phyloP scores from a whole-genome alignment of 768 basidiomycete genomes.

The Boletus eberwhitei region DNA sequence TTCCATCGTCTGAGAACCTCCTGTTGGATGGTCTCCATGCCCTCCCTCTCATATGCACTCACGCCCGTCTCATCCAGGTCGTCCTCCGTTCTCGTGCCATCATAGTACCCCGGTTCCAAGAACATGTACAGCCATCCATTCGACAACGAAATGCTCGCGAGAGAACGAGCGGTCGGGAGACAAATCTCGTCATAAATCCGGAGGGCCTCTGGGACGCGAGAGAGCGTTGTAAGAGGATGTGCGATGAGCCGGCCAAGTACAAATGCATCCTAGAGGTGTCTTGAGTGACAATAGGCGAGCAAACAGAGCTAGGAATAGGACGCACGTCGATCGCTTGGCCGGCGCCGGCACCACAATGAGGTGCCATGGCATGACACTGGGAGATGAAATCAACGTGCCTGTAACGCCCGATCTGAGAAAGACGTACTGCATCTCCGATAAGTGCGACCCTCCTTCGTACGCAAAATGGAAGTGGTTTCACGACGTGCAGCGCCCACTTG shows the following conservation, averaged over 20 bases:
- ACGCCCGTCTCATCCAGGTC: constrained; percentile 10
- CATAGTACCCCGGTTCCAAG: constrained; percentile 16
- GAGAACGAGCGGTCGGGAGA: constrained; percentile 10
- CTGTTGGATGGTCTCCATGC: constrained; percentile 13
- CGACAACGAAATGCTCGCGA: constrained; percentile 16
- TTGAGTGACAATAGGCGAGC: background rate
- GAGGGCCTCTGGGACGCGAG: constrained; percentile 1
- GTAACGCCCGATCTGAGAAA: background rate
- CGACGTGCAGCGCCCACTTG: constrained; percentile 44
- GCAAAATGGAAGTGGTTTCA: constrained; percentile 40
- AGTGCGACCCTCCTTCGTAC: constrained; percentile 41
- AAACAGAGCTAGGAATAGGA: background rate
- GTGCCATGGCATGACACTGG: constrained; percentile 26
- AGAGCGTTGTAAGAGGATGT: constrained; percentile 13
- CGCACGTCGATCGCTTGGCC: constrained; percentile 26
- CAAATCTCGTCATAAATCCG: constrained; percentile 12
- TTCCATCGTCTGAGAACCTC: constrained; percentile 15
- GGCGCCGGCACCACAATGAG: constrained; percentile 22
- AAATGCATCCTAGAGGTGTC: constrained; percentile 12
- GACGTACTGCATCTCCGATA: constrained; percentile 47
- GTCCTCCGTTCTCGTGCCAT: constrained; percentile 14
- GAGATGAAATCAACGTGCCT: background rate
- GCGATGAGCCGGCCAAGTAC: constrained; percentile 24
- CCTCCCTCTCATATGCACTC: constrained; percentile 12
- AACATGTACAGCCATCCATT: constrained; percentile 21